A percentile compares a stretch with the other conserved stretches of the same genome.
Conservation (phyloP, 2,329 filamentous ascomycete genomes). For the Sporothrix mexicana region DNA sequence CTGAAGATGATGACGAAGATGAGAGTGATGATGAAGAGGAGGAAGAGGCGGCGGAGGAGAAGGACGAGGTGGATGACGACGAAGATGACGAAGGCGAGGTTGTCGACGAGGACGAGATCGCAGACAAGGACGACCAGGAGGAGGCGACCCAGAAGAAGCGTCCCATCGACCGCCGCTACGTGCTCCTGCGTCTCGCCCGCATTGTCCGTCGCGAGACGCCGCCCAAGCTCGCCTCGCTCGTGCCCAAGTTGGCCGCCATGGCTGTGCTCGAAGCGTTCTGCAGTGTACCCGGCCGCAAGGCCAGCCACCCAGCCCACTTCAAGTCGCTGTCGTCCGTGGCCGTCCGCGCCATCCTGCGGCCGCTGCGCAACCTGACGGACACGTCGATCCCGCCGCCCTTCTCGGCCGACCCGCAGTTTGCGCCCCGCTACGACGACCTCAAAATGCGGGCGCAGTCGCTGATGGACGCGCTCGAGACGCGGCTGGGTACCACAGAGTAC, state of each 20-base stretch:
- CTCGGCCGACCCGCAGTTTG: slow-evolving; percentile 73
- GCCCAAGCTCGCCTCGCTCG: slow-evolving; percentile 66
- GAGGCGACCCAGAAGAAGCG: slow-evolving; percentile 41
- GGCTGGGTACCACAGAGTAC: slow-evolving; percentile 80
- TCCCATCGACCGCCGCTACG: slow-evolving; percentile 53
- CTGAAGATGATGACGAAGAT: slow-evolving; percentile 53
- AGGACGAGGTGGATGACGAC: slow-evolving; percentile 48
- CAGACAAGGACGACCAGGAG: slow-evolving; percentile 50
- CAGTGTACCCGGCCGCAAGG: slow-evolving; percentile 53
- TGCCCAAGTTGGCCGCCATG: slow-evolving; percentile 77
- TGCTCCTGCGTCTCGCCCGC: slow-evolving; percentile 78
- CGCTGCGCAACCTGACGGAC: slow-evolving; percentile 84
- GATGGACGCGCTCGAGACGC: slow-evolving; percentile 82
- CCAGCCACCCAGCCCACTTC: slow-evolving; percentile 54
- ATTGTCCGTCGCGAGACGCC: slow-evolving; percentile 78
- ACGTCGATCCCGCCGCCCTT: slow-evolving; percentile 73
- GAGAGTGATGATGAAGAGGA: slow-evolving; percentile 49
- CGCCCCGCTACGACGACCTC: slow-evolving; percentile 70
- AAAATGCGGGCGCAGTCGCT: slow-evolving; percentile 75
- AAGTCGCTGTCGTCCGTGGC: slow-evolving; percentile 50
- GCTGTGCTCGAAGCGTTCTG: slow-evolving; percentile 74
- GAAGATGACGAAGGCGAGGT: slow-evolving; percentile 49
- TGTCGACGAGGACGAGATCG: slow-evolving; percentile 46
- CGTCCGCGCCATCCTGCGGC: slow-evolving; percentile 63
- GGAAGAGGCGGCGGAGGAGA: slow-evolving; percentile 49